Conservation (phyloP, 805 yeast species). For the Candida tibetensis region DNA sequence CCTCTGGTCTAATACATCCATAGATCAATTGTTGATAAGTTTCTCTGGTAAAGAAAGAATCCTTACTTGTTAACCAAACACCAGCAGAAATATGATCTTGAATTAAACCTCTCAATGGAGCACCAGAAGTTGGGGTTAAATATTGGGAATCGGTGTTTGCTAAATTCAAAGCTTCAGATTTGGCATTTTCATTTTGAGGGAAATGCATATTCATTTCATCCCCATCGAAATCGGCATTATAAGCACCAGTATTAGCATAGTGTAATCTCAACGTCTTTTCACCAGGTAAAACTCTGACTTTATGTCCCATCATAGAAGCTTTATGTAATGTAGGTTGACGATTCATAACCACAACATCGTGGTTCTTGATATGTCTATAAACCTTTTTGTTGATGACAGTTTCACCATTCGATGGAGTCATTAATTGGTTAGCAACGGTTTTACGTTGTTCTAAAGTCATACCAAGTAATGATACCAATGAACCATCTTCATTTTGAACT, state of each 20-base stretch:
- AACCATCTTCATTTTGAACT: slow-evolving; percentile 94
- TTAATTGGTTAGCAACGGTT: slow-evolving; percentile 87
- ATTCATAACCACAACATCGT: slow-evolving; percentile 96
- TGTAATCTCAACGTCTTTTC: slow-evolving; percentile 95
- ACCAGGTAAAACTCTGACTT: slow-evolving; percentile 93
- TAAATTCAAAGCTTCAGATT: slow-evolving; percentile 90
- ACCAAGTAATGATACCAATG: slow-evolving; percentile 73
- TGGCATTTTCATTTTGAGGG: slow-evolving; percentile 96
- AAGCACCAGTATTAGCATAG: slow-evolving; percentile 98
- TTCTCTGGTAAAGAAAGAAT: slow-evolving; percentile 85
- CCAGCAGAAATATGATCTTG: slow-evolving; percentile 99
- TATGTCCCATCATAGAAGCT: slow-evolving; percentile 99
- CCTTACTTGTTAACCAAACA: slow-evolving; percentile 95
- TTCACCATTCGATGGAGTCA: slow-evolving; percentile 76
- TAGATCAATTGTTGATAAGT: slow-evolving; percentile 90
- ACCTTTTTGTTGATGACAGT: slow-evolving; percentile 85
- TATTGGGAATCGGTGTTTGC: slow-evolving; percentile 98
- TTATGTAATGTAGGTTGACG: slow-evolving; percentile 99
- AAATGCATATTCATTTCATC: slow-evolving; percentile 99
- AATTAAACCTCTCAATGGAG: slow-evolving; percentile 97
- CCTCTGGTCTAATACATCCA: slow-evolving; percentile 95
- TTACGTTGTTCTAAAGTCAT: slow-evolving; percentile 93
- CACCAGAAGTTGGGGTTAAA: slow-evolving; percentile 96
- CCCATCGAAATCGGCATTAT: slow-evolving; percentile 98
- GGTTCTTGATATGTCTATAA: slow-evolving; percentile 87